Evolutionary conservation across 257 asterid genomes (phyloP).

Genomic region (Asclepias syriaca): DNA sequence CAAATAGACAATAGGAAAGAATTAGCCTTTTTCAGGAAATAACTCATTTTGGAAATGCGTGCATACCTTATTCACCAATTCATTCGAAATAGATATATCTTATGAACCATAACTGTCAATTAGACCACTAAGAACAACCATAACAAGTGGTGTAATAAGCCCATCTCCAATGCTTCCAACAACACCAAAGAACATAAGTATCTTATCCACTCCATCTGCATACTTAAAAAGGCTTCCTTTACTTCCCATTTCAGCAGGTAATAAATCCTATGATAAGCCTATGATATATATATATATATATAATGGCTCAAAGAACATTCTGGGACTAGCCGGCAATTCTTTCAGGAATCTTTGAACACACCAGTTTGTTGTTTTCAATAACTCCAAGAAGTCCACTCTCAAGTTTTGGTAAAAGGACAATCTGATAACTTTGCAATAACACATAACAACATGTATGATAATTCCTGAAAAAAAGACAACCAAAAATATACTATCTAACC

Average conservation of each 20-base stretch:
- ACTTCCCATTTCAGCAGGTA: conserved; percentile 31
- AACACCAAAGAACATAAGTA: conserved; percentile 55
- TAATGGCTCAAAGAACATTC: background rate
- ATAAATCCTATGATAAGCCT: background rate
- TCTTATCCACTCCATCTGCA: conserved; percentile 57
- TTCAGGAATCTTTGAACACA: background rate
- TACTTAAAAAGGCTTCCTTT: conserved; percentile 48
- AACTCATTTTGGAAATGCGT: background rate
- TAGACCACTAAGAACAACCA: conserved; percentile 49
- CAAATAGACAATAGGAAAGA: no score
- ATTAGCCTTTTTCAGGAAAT: background rate
- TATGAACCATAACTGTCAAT: conserved; percentile 48
- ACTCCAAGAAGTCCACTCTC: background rate
- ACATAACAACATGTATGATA: no score
- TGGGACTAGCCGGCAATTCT: conserved; percentile 6
- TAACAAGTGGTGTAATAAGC: conserved; percentile 58
- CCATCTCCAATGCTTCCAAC: conserved; percentile 81
- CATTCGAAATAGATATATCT: conserved; percentile 25
- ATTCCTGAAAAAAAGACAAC: no score
- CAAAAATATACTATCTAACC: no score
- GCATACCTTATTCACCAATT: conserved; percentile 50
- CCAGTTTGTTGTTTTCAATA: background rate
- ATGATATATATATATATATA: no score
- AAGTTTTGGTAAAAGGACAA: no score
- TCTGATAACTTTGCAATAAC: no score